These are phyloP conservation scores for Diaporthe velutina DNA, from an alignment of 2,329 filamentous ascomycete genomes.

Conservation along the genomic window DNA sequence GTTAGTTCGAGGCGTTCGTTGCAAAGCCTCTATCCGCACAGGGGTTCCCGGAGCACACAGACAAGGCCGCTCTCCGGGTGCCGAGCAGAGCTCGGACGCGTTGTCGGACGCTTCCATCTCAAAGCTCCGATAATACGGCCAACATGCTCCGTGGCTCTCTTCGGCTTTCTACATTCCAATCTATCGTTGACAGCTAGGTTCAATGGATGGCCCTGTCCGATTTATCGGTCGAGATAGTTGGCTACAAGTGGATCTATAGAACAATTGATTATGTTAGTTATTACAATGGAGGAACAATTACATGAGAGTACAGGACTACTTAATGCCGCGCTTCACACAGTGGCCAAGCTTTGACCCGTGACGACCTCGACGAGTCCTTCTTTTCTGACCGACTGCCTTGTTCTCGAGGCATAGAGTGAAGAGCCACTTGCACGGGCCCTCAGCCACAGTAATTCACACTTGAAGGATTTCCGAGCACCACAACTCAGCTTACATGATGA, in stretches of 20 bases:
- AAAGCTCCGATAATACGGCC: background rate
- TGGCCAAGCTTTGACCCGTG: background rate
- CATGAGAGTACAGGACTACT: background rate
- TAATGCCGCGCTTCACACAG: background rate
- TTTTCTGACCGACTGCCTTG: background rate
- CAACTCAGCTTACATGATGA: too few species aligned
- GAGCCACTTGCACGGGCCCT: background rate
- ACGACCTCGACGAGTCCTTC: background rate
- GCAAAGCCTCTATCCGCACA: background rate
- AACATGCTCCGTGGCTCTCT: background rate
- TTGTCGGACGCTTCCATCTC: background rate
- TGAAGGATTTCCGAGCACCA: background rate
- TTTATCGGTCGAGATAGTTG: background rate
- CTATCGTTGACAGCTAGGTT: background rate
- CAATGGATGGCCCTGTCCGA: too few species aligned
- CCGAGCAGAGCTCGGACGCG: conserved; percentile 2
- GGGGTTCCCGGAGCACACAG: background rate
- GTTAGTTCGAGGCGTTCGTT: background rate
- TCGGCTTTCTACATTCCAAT: background rate
- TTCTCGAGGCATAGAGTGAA: too few species aligned
- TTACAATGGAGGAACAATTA: too few species aligned
- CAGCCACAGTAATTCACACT: background rate
- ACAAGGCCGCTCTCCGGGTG: background rate
- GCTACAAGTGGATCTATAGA: too few species aligned
- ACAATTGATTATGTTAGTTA: background rate